A percentile compares a stretch with the other conserved stretches of the same genome.
Evolutionary conservation across 2,329 filamentous ascomycete genomes (phyloP).

Genomic region (Paecilomyces variotii): DNA sequence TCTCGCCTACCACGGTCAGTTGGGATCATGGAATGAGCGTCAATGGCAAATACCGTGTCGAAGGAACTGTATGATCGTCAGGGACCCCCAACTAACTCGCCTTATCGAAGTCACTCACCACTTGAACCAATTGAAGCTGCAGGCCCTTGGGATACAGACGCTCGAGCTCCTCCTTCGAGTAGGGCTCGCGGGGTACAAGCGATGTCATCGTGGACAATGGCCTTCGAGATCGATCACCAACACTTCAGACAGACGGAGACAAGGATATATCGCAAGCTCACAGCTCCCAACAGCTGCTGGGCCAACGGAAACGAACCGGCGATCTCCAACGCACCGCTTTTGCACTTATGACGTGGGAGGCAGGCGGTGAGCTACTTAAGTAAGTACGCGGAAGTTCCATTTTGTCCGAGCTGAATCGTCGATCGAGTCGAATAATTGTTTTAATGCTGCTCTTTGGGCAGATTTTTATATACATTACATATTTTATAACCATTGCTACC

Average conservation of each 20-base stretch:
- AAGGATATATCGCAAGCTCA: neutral
- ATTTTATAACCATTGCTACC: too few relatives aligned
- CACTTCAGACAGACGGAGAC: neutral
- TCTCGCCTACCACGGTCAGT: conserved; percentile 45
- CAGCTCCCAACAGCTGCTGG: neutral
- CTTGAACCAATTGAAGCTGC: conserved; percentile 81
- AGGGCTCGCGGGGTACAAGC: conserved; percentile 64
- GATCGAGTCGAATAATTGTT: too few relatives aligned
- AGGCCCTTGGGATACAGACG: conserved; percentile 72
- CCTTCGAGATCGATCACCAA: neutral
- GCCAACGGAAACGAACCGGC: neutral
- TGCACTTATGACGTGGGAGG: neutral
- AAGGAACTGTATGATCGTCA: conserved; percentile 43
- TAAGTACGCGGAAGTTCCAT: neutral
- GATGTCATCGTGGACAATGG: conserved; percentile 58
- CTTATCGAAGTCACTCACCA: conserved; percentile 42
- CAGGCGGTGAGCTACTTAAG: neutral
- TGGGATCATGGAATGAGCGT: conserved; percentile 4
- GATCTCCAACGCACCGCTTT: neutral
- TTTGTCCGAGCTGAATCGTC: neutral
- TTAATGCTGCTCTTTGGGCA: too few relatives aligned
- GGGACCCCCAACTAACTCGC: neutral
- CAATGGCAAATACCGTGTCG: conserved; percentile 51
- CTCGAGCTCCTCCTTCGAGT: conserved; percentile 71
- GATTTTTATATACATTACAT: too few relatives aligned